Base-by-base conservation (phyloP, 2,329 filamentous ascomycete genomes). In the Emmonsiellopsis sp. region DNA sequence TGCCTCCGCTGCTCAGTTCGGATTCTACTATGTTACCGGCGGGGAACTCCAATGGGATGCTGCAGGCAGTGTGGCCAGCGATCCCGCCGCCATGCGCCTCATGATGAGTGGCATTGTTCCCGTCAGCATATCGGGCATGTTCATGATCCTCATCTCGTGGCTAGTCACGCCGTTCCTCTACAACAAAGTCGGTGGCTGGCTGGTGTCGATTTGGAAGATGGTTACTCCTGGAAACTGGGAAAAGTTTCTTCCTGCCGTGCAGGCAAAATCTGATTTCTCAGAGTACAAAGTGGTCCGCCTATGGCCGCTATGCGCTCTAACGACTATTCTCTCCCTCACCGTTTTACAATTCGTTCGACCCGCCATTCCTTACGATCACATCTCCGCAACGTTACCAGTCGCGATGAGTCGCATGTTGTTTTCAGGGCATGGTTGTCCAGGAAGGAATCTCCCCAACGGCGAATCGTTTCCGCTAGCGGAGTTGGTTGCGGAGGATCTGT, bases 11-110 rank as follows among this genome's bases (percentile, higher is more conserved):
- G 63, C 63, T 5, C 64, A 67, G 40, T 56, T 66, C 6, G 63
- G 63, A 0, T 68, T 68, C 37, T 67, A 62, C 49, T 60, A 62
- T 42, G 62, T 68, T 32, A 67, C 65, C 9, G 63, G 65, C 27
- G 60, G 61, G 21, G 65, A 68, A 46, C 57, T 66, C 49, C 64
- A 63, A 42, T 68, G 65, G 61, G 61, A 63, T 54, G 60, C 63
- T 17, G 64, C 64, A 2, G 60, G 58, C 14, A 64, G 58, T 43
- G 60, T 66, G 11, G 62, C 62, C 17, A 59, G 56, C 33, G 65
- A 68, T 48, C 60, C 63, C 1, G 63, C 62, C 37, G 65, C 65
- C 5, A 56, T 63, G 34, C 60, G 63, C 21, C 44, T 68, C 50
- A 61, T 68, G 51, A 36, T 67, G 43, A 67, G 63, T 46, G 65